Evolutionary conservation across 768 basidiomycete genomes (phyloP), one percentile per base, ranked within the genome.

Genomic region (Lyophyllum semitale): DNA sequence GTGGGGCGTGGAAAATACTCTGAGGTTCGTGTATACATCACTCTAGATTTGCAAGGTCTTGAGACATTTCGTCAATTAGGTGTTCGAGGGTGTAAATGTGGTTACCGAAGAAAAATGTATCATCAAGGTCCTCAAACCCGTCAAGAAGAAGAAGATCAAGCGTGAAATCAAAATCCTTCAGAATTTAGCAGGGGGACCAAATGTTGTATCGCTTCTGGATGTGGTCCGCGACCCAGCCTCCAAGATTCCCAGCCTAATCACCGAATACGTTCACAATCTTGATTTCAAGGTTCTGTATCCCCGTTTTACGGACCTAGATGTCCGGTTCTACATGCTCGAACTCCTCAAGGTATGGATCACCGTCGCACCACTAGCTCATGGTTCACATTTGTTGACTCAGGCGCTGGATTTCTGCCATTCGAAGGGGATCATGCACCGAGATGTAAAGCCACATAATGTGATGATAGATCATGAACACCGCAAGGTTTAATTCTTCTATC

Each of bases 61-160:
- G 37, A 56, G 58, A 59, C 45, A 26, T 57, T 40, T 51, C 49
- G 26, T 54, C 35, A 23, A 4, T 64, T 26, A 93, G 91, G 91
- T 93, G 55, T 96, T 96, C 63, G 94, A 96, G 72, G 95, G 95
- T 7, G 85, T 96, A 66, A 92, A 95, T 69, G 86, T 94, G 57
- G 85, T 90, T 48, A 89, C 88, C 57, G 91, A 93, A 64, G 90
- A 92, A 73, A 95, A 95, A 74, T 95, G 94, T 71, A 96, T 96
- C 73, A 95, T 98, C 77, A 98, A 98, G 72, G 96, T 98, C 29
- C 81, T 98, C 62, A 98, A 98, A 72, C 96, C 96, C 0, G 95
- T 98, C 37, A 98, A 98, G 83, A 98, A 98, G 85, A 98, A 98
- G 85, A 98, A 98, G 77, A 98, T 98, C 75, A 98, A 98, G 77